These are phyloP conservation scores for Rhizopogon vinicolor DNA, from an alignment of 768 basidiomycete species.

Conservation along the genomic window DNA sequence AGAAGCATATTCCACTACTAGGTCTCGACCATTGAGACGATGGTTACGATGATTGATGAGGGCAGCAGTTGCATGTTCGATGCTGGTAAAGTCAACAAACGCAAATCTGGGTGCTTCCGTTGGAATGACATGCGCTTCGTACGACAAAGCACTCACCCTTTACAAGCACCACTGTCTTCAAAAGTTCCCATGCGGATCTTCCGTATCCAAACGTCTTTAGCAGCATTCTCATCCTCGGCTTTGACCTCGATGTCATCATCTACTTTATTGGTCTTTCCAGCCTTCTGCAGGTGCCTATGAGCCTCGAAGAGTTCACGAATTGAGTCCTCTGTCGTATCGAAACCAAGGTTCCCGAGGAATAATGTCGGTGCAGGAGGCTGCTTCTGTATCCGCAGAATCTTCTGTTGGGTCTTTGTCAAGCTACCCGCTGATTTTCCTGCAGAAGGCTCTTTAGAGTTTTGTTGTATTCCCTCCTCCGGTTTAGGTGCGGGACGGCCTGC, in stretches of 20 bases:
- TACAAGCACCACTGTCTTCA: conserved; percentile 91
- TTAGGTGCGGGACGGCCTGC: conserved; percentile 57
- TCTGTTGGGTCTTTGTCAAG: conserved; percentile 67
- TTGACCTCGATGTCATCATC: conserved; percentile 22
- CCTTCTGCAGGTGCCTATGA: conserved; percentile 39
- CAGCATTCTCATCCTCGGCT: conserved; percentile 18
- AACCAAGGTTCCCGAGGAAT: conserved; percentile 91
- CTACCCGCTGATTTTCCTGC: conserved; percentile 23
- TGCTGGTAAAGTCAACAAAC: conserved; percentile 85
- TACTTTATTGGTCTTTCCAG: conserved; percentile 28
- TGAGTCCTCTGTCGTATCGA: conserved; percentile 78
- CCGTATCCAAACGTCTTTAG: conserved; percentile 53
- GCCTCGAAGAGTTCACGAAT: conserved; percentile 72
- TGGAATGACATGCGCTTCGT: background rate
- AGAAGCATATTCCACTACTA: conserved; percentile 88
- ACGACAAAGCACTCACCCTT: conserved; percentile 61
- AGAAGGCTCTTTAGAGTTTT: conserved; percentile 27
- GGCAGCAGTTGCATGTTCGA: conserved; percentile 74
- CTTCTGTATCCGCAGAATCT: conserved; percentile 73
- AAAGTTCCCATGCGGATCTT: conserved; percentile 94
- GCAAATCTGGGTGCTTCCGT: conserved; percentile 59
- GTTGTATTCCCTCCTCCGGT: conserved; percentile 27
- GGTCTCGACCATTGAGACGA: conserved; percentile 73
- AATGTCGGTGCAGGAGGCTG: conserved; percentile 82
- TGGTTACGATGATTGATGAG: conserved; percentile 85